Base-by-base conservation (phyloP, 306 rosid species). In the Ammopiptanthus mongolicus region DNA sequence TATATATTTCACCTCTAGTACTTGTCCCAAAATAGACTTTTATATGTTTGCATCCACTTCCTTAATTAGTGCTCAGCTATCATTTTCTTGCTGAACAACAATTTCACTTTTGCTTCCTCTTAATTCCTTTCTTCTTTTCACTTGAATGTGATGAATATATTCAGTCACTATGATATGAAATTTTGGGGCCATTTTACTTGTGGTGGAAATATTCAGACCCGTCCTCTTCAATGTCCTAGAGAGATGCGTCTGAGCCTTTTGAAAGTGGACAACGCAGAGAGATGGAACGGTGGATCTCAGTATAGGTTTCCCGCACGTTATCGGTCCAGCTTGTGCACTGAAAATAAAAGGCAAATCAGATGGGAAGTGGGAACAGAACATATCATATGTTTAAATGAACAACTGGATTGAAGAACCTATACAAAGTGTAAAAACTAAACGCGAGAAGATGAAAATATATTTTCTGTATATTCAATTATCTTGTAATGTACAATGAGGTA, bases 221-320 rank as follows among this genome's bases (percentile, higher is more conserved):
- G 82, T 82, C 78, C 78, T 75, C 77, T 81, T 83, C 76, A 90
- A 75, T 52, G 88, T 84, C 80, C 87, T 71, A 5, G 65, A 57
- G 28, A 90, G 87, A 79, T 84, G 81, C 73, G 81, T 92, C 75
- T 83, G 88, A 66, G 84, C 86, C 77, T 78, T 81, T 70, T 81
- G 87, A 50, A 81, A 80, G 73, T 93, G 98, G 66, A 60, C 44
- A 19, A 33, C 46, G 80, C 98, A 88, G 66, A 88, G 85, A 52
- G 88, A 76, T 65, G 89, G 96, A 65, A 78, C 76, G 1, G 71
- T 81, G 36, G 96, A 78, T 74, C 87, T 86, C 82, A 86, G 10
- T 74, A 88, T 83, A n/a, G 95, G 96, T 81, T 90, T 93, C 34
- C 79, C 74, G 51, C 93, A 90, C 1, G 80, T 64, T 25, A 90